These are phyloP conservation scores for Solanum infundibuliforme DNA, from an alignment of 257 asterid species.

Conservation along the genomic window DNA sequence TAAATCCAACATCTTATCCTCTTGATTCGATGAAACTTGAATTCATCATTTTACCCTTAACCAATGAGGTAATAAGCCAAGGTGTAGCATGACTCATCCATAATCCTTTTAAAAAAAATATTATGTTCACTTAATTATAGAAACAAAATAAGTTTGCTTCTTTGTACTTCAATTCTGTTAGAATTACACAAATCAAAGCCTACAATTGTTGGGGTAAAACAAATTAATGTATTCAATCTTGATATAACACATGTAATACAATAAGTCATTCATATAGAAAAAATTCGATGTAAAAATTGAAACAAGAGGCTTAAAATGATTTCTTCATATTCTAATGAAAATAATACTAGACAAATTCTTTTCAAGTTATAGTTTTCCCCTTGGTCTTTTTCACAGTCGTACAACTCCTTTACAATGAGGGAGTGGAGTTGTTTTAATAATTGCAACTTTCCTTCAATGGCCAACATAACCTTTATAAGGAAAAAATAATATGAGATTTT, in stretches of 20 bases:
- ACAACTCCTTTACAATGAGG: background rate
- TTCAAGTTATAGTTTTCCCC: background rate
- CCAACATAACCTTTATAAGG: background rate
- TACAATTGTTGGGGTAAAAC: background rate
- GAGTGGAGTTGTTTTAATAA: background rate
- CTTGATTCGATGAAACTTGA: background rate
- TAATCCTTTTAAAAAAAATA: no score
- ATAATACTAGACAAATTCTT: background rate
- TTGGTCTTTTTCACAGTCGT: background rate
- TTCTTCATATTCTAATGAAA: background rate
- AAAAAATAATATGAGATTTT: background rate
- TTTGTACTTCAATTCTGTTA: background rate
- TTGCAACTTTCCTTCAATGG: background rate
- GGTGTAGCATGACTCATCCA: background rate
- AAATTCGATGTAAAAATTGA: no score
- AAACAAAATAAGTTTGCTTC: background rate
- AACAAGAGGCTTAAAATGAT: background rate
- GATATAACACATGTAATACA: background rate
- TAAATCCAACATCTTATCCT: background rate
- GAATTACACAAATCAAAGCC: background rate
- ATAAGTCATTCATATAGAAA: background rate
- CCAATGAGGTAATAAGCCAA: background rate
- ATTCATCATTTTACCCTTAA: background rate
- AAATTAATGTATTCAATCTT: background rate
- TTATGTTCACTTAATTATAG: background rate